Evolutionary conservation across 805 yeast genomes (phyloP), one percentile per base, ranked within the genome.

Genomic region (Sungouiozyma ichnusensis): DNA sequence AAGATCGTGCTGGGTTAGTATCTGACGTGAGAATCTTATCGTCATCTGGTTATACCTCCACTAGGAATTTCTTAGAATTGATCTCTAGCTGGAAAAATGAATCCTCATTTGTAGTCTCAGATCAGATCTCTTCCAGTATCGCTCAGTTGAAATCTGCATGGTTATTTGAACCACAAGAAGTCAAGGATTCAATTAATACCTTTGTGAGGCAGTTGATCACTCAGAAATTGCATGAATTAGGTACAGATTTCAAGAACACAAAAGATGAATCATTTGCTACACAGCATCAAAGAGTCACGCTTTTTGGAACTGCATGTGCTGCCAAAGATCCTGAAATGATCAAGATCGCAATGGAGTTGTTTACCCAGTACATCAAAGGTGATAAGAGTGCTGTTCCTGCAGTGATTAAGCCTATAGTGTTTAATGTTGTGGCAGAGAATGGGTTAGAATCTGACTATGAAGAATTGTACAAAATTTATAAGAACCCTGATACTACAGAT

Each of bases 1-100:
- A 80, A 58, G 94, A 84, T 62, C 76, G 85, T 62, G 77, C 81
- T 43, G 90, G 88, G 35, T 70, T 81, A 51, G 81, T 83, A 38
- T 82, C 88, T n/a, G 94, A 84, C 64, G 84, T 84, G 16, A 76
- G 73, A 40, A 74, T 85, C 7, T 69, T 82, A 50, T 76, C 90
- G 4, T 65, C 78, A 20, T 77, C 90, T 16, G 92, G 92, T 24
- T 72, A 73, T 52, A 74, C 80, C 43, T 67, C 79, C 19, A 75
- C 87, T 29, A 67, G 76, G 3, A 77, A 71, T 51, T 71, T 81
- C 55, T 72, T 81, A 50, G 65, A 68, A 46, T 72, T 81, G 55
- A 71, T 81, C 35, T 69, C 73, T 43, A 67, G 71, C 15, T 79
- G 86, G 85, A 69, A 72, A 35, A 54, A 63, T 16, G 85, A 79